Base-by-base conservation (phyloP, 441 rosid species). In the Pelargonium citronellum region DNA sequence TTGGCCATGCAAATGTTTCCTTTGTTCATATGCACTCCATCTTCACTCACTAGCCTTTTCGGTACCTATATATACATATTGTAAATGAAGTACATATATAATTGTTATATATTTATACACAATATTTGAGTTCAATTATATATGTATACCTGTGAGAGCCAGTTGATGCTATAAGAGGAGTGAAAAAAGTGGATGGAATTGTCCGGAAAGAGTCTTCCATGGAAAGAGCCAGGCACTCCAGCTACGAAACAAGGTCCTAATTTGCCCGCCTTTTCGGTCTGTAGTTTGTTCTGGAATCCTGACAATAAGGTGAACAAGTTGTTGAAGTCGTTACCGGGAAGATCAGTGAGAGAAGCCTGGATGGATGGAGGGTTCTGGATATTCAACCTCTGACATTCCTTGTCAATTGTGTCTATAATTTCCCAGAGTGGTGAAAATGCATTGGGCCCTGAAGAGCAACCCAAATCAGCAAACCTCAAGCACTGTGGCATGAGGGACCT, bases 331-430 rank as follows among this genome's bases (percentile, higher is more conserved):
- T 86, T 87, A 19, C 41, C 74, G 1, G 86, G 81, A 11, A 84
- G 88, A 71, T 86, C 90, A 2, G 82, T 86, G 7, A 87, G 80
- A 66, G 76, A 78, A 37, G 83, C 81, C 30, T 76, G 79, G 34
- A 79, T 68, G 20, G 82, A 83, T 0, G 87, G 84, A 5, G 73
- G 70, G 9, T 19, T 16, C 7, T 2, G 24, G 24, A 22, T 53
- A 10, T 69, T 37, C 24, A 10, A 0, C 30, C 49, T 27, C 62
- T 63, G 72, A 37, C 70, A 73, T 0, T 74, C 17, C 7, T 12
- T 22, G 7, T 67, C 20, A 13, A 83, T 53, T 10, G 70, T 72
- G 1, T 78, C 69, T 0, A 80, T 37, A 5, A 81, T 60, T 34
- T 71, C 67, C 0, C 71, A 66, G 2, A 77, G 11, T 1, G 30